These are phyloP conservation scores for Perkinsus marinus DNA, from an alignment of 169 alveolate species.

Conservation along the genomic window DNA sequence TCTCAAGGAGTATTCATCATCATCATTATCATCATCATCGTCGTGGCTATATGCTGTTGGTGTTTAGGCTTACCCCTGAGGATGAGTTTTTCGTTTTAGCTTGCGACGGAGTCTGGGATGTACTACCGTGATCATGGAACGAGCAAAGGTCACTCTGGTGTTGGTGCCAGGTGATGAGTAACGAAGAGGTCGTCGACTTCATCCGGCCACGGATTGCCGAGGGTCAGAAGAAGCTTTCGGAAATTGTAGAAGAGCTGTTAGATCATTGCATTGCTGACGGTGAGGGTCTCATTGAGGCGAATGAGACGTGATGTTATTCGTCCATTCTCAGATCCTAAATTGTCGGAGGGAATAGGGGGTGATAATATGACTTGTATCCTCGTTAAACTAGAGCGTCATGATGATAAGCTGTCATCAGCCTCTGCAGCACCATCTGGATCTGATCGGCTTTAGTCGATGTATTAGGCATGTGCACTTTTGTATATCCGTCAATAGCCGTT, in stretches of 20 bases:
- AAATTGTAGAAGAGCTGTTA: neutral
- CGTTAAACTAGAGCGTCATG: conserved; percentile 40
- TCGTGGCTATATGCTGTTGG: neutral
- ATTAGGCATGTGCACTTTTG: neutral
- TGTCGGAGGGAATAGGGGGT: conserved; percentile 52
- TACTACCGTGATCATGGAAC: neutral
- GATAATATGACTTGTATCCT: conserved; percentile 64
- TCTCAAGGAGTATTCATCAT: neutral
- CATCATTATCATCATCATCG: neutral
- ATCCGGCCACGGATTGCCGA: neutral
- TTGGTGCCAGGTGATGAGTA: neutral
- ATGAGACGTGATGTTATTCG: conserved; percentile 33
- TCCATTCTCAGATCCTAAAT: conserved; percentile 21
- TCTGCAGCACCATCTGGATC: neutral
- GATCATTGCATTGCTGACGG: conserved; percentile 9
- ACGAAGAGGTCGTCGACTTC: conserved; percentile 6
- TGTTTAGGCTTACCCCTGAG: conserved; percentile 27
- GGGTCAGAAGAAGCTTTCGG: neutral
- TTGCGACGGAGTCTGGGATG: conserved; percentile 87
- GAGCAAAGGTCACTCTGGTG: neutral
- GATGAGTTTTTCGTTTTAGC: conserved; percentile 71
- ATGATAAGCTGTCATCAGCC: neutral
- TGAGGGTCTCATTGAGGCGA: conserved; percentile 30
- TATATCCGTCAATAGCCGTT: neutral
- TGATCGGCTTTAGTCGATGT: neutral